Conservation (phyloP, 2,329 filamentous ascomycete species). For the Trichoderma koningii region DNA sequence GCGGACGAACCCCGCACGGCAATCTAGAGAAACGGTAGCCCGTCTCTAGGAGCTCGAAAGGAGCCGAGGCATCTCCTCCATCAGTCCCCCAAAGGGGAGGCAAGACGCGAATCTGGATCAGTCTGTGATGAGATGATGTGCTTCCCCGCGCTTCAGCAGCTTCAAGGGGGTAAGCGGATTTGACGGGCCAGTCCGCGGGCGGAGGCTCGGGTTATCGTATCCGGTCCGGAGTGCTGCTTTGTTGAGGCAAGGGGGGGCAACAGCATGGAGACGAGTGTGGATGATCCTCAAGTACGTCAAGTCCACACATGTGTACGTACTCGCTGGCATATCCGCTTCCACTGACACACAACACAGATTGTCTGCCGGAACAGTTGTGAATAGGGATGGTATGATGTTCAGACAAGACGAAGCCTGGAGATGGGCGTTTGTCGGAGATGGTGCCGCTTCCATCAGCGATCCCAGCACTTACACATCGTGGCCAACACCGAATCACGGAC, state of each 20-base stretch:
- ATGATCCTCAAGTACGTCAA: background rate
- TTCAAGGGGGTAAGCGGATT: background rate
- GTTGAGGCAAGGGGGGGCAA: background rate
- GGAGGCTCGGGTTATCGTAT: constrained; percentile 1
- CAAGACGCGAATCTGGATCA: constrained; percentile 10
- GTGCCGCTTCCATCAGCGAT: background rate
- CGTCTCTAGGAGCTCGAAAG: background rate
- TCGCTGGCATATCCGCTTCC: background rate
- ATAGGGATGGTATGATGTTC: background rate
- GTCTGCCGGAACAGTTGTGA: background rate
- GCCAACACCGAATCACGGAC: background rate
- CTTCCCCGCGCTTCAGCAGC: background rate
- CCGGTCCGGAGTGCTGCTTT: background rate
- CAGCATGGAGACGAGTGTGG: background rate
- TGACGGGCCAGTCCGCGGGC: background rate
- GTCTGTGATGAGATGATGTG: constrained; percentile 6
- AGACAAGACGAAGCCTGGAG: background rate
- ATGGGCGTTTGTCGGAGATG: background rate
- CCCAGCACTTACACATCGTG: constrained; percentile 5
- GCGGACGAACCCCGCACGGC: constrained; percentile 23
- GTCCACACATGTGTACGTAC: background rate
- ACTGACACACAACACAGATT: background rate
- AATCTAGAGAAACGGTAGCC: background rate
- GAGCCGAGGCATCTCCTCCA: constrained; percentile 23
- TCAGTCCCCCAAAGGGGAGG: background rate